phyloP scores from a whole-genome alignment of 306 rosid genomes.

The Pyrus betulifolia region DNA sequence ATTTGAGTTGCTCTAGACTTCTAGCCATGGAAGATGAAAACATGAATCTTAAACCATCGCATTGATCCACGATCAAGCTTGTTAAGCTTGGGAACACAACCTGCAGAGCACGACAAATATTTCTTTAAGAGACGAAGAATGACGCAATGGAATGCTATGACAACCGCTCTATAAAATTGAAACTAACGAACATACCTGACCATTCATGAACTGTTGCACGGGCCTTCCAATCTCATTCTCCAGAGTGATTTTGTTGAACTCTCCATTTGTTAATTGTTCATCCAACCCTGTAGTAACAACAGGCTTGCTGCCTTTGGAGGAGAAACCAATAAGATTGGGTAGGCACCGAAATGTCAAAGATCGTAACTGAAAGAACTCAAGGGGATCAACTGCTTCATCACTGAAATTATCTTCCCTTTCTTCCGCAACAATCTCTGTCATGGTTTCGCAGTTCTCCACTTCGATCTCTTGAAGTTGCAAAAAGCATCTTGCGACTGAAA shows the following conservation, averaged over 20 bases:
- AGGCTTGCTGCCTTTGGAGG: neutral
- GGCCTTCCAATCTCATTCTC: neutral
- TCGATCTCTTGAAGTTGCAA: neutral
- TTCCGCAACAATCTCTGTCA: neutral
- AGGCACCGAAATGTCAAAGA: neutral
- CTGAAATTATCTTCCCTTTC: neutral
- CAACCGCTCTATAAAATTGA: neutral
- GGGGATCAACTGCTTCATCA: neutral
- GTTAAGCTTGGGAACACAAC: conserved; percentile 17
- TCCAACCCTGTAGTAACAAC: neutral
- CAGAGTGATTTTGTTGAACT: neutral
- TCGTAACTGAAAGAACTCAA: neutral
- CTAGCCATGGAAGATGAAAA: conserved; percentile 16
- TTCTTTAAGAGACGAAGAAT: neutral
- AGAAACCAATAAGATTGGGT: neutral
- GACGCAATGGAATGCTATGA: neutral
- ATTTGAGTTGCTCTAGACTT: conserved; percentile 21
- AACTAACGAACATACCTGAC: neutral
- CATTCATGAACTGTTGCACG: neutral
- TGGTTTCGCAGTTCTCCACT: neutral
- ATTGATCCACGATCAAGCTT: conserved; percentile 13
- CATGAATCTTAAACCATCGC: neutral
- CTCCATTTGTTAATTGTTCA: neutral
- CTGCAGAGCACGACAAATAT: neutral
- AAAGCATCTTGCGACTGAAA: neutral